Evolutionary conservation across 192 early-diverging fungal genomes (phyloP).

Genomic region (Backusella luteola): DNA sequence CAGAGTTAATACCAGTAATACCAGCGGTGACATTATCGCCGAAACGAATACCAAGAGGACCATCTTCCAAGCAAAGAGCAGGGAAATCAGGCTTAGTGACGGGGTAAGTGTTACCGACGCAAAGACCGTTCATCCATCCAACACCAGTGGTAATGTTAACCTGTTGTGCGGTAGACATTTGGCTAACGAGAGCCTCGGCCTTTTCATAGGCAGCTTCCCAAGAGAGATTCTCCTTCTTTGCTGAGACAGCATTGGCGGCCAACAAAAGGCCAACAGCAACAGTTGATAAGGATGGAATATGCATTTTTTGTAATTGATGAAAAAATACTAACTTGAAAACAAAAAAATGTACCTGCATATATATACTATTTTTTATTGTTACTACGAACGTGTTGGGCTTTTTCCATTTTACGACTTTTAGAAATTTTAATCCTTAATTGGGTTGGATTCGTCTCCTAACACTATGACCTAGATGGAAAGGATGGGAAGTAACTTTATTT

Average conservation of each 20-base stretch:
- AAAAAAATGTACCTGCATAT: not conserved
- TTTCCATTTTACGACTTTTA: not conserved
- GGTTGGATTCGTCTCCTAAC: not conserved
- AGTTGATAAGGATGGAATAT: slow-evolving; percentile 9
- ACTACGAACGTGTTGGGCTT: not conserved
- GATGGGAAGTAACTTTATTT: slow-evolving; percentile 4
- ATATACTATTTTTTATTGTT: not conserved
- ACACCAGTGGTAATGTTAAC: slow-evolving; percentile 48
- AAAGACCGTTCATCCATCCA: slow-evolving; percentile 37
- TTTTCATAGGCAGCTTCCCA: slow-evolving; percentile 29
- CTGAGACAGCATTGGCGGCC: not conserved
- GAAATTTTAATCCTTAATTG: not conserved
- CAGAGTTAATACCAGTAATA: slow-evolving; percentile 52
- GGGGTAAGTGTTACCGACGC: slow-evolving; percentile 50
- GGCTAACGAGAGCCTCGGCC: slow-evolving; percentile 27
- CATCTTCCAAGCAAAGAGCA: slow-evolving; percentile 36
- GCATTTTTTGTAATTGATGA: not conserved
- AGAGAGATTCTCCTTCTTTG: not conserved
- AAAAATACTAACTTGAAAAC: not conserved
- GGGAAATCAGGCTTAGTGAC: slow-evolving; percentile 41
- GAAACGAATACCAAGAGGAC: slow-evolving; percentile 34
- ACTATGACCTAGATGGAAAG: slow-evolving; percentile 2
- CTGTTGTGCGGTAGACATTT: slow-evolving; percentile 47
- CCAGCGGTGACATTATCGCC: slow-evolving; percentile 44
- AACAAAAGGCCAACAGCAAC: not conserved